phyloP scores from a whole-genome alignment of 805 yeast genomes.

The Candida nemodendra region DNA sequence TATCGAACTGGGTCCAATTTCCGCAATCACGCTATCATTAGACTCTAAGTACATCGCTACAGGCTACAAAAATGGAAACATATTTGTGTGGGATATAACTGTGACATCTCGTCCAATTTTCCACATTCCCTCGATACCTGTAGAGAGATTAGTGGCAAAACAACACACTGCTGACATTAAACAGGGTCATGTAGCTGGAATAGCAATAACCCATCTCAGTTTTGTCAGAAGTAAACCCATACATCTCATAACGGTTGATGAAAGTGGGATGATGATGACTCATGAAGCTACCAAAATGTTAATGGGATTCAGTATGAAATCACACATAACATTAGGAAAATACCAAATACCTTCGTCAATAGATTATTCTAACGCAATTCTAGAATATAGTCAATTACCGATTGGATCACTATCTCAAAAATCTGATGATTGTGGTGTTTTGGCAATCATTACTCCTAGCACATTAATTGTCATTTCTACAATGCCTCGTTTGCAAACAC shows the following conservation, averaged over 20 bases:
- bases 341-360: constrained; percentile 24
- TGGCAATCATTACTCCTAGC: constrained; percentile 57
- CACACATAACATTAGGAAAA: constrained; percentile 54
- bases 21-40: constrained; percentile 55
- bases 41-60: constrained; percentile 72
- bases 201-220: constrained; percentile 42
- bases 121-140: constrained; percentile 30
- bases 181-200: constrained; percentile 36
- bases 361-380: constrained; percentile 25
- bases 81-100: constrained; percentile 65
- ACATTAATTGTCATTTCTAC: constrained; percentile 54
- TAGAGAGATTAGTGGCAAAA: constrained; percentile 14
- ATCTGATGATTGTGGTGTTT: constrained; percentile 56
- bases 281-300: constrained; percentile 66
- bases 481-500: constrained; percentile 49
- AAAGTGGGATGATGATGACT: constrained; percentile 53
- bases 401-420: constrained; percentile 53
- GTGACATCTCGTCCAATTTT: constrained; percentile 30
- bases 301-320: constrained; percentile 45
- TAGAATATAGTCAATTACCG: constrained; percentile 54
- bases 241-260: constrained; percentile 55
- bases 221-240: constrained; percentile 54
- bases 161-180: constrained; percentile 15
- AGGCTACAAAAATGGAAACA: constrained; percentile 64
- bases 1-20: constrained; percentile 45